Evolutionary conservation across 1,139 yeast species (phyloP).

Genomic region (Debaryomycetaceae sp.): DNA sequence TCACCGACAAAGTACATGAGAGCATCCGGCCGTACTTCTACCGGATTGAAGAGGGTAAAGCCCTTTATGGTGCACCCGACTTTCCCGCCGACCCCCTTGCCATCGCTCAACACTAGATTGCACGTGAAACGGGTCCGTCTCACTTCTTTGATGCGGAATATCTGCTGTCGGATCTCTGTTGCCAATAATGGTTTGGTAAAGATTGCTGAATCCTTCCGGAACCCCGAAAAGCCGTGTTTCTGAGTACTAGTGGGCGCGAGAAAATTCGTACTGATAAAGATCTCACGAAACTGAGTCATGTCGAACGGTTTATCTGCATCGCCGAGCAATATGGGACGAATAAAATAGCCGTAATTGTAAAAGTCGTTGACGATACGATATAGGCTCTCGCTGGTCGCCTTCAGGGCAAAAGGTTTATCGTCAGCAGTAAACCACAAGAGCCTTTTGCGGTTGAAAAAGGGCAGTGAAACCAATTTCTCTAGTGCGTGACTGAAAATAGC

Average conservation of each 20-base stretch:
- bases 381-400: constrained; percentile 25
- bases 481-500: constrained; percentile 21
- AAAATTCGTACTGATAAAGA: constrained; percentile 33
- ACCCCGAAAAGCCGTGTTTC: constrained; percentile 3
- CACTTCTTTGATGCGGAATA: constrained; percentile 49
- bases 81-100: constrained; percentile 24
- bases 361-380: constrained; percentile 52
- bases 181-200: constrained; percentile 29
- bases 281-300: constrained; percentile 43
- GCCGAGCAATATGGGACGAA: constrained; percentile 54
- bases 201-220: constrained; percentile 4
- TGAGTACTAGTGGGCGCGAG: not conserved
- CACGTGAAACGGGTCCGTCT: constrained; percentile 55
- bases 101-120: constrained; percentile 36
- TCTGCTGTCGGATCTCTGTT: constrained; percentile 34
- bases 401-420: constrained; percentile 23
- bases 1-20: constrained; percentile 42
- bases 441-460: constrained; percentile 23
- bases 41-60: constrained; percentile 49
- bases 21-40: constrained; percentile 29
- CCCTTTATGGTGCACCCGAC: constrained; percentile 63
- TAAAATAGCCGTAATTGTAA: constrained; percentile 8
- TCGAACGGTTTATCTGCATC: constrained; percentile 25
- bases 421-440: constrained; percentile 34
- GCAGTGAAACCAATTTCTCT: constrained; percentile 22